phyloP scores from a whole-genome alignment of 2,329 filamentous ascomycete species.

The Cladophialophora psammophila region DNA sequence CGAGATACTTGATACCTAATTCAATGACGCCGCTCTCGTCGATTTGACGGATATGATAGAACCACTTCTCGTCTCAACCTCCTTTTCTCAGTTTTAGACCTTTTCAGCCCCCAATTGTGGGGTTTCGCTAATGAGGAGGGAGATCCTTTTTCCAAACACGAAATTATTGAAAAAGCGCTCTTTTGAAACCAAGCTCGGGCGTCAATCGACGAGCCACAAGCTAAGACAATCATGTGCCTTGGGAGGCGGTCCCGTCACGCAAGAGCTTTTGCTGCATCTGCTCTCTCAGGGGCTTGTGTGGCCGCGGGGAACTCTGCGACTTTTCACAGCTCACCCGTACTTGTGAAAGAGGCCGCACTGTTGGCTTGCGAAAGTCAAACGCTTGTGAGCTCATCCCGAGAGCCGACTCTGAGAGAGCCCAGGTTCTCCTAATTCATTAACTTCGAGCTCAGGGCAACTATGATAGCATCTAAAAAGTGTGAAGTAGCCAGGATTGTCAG shows the following conservation, averaged over 20 bases:
- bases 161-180: neutral
- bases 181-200: neutral
- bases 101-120: slow-evolving; percentile 19
- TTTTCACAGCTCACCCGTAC: neutral
- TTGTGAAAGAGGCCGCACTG: neutral
- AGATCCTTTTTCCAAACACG: slow-evolving; percentile 10
- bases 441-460: neutral
- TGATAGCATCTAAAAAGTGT: neutral
- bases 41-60: neutral
- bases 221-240: neutral
- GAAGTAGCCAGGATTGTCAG: neutral
- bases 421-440: neutral
- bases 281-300: neutral
- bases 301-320: neutral
- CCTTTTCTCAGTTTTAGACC: slow-evolving; percentile 13
- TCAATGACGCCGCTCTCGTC: neutral
- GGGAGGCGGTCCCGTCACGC: neutral
- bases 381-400: neutral
- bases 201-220: neutral
- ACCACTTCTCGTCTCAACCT: slow-evolving; percentile 3
- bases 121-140: slow-evolving; percentile 8
- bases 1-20: neutral
- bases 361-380: neutral
- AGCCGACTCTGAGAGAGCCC: neutral
- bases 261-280: neutral